Evolutionary conservation across 192 early-diverging fungal genomes (phyloP).

Genomic region (Backusella macrospora): DNA sequence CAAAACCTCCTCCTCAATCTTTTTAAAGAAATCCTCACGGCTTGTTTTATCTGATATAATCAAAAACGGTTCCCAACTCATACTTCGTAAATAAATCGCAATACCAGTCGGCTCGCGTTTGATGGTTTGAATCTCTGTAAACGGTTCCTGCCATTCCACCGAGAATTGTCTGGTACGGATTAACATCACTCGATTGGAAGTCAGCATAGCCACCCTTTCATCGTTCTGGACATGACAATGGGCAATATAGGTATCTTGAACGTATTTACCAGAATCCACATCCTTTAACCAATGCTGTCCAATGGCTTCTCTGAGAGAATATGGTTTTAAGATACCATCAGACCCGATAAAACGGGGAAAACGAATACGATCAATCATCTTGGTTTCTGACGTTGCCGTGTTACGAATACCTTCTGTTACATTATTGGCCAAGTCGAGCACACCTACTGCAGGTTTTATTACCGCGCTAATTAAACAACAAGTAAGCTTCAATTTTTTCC

Average conservation of each 20-base stretch:
- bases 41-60: conserved; percentile 67
- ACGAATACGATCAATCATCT: conserved; percentile 82
- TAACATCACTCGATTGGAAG: conserved; percentile 77
- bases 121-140: conserved; percentile 71
- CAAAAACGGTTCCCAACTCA: conserved; percentile 69
- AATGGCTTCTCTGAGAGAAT: conserved; percentile 75
- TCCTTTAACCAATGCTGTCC: conserved; percentile 88
- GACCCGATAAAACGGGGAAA: conserved; percentile 83
- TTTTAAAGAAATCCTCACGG: conserved; percentile 68
- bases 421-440: conserved; percentile 93
- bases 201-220: conserved; percentile 86
- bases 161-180: conserved; percentile 68
- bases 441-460: conserved; percentile 94
- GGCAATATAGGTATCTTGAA: conserved; percentile 82
- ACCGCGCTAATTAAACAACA: conserved; percentile 59
- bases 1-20: conserved; percentile 69
- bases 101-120: conserved; percentile 73
- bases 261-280: conserved; percentile 75
- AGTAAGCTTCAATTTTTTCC: background rate
- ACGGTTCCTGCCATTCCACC: conserved; percentile 86
- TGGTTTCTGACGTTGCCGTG: conserved; percentile 86
- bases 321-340: conserved; percentile 80
- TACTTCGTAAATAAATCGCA: conserved; percentile 63
- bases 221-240: conserved; percentile 84
- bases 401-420: conserved; percentile 94